Base-by-base conservation (phyloP, 75 land plant species). In the Cupressus sempervirens region DNA sequence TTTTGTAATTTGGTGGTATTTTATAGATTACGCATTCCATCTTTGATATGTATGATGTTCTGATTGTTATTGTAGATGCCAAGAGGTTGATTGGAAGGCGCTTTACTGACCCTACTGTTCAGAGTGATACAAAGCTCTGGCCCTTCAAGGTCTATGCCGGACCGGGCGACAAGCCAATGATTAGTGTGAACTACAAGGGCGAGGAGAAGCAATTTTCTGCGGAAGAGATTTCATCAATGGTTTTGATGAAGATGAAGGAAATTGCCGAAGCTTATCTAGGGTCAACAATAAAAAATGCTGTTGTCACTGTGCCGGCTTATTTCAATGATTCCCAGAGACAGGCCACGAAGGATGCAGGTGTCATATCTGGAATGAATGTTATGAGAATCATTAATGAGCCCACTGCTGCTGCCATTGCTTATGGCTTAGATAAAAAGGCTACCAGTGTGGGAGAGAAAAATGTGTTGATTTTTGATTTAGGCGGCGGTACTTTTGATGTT, bases 301-400 rank as follows among this genome's bases (percentile, higher is more conserved):
- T 93, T 8, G 91, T 93, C 29, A 93, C 94, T 2, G 94, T 93
- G 15, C 95, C 95, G 11, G 94, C 94, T 18, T 93, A 93, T 84
- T 93, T 93, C 86, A 93, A 91, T 75, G 94, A 93, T 85, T 93
- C 94, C 26, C 93, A 93, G 85, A 87, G 94, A 36, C 92, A 92
- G 70, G 93, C 95, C 45, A 92, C 95, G 38, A 92, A 93, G 89
- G 94, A 93, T 85, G 94, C 94, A 0, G 94, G 94, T 6, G 91
- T 91, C 5, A 93, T 93, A 77, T 85, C 94, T 29, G 94, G 94
- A 0, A 48, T 93, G 41, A 93, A 93, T 80, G 94, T 93, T 16
- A 91, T 93, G 95, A 80, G 94, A 16, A 93, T 93, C 70, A 93
- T 92, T 86, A 93, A 93, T 74, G 95, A 93, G 89, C 94, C 95